Evolutionary conservation across 75 land plant genomes (phyloP).

Genomic region (Cupressus sempervirens): DNA sequence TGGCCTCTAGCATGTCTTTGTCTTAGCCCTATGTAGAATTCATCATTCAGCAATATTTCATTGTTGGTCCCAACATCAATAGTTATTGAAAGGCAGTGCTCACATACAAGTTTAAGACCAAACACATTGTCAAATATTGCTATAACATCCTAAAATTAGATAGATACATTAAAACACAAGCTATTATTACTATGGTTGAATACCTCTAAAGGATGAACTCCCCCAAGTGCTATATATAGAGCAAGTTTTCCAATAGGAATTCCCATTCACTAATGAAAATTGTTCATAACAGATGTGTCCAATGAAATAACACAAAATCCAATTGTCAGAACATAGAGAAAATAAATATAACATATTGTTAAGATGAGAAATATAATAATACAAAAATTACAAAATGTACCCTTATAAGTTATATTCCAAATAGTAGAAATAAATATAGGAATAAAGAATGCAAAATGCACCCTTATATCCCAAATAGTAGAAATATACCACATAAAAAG

Average conservation of each 20-base stretch:
- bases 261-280: slow-evolving; percentile 38
- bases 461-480: background rate
- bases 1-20: slow-evolving; percentile 69
- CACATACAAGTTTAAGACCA: background rate
- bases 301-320: background rate
- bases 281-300: background rate
- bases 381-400: background rate
- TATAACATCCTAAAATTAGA: background rate
- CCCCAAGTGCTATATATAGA: slow-evolving; percentile 47
- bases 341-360: background rate
- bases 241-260: slow-evolving; percentile 48
- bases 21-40: slow-evolving; percentile 78
- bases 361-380: background rate
- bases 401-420: too few relatives aligned
- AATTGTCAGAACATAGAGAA: background rate
- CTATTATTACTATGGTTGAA: background rate
- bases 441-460: background rate
- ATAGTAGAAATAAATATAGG: too few relatives aligned
- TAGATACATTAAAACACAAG: background rate
- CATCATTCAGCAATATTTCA: slow-evolving; percentile 40
- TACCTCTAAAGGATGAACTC: slow-evolving; percentile 45
- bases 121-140: background rate
- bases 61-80: slow-evolving; percentile 54
- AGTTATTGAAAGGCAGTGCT: slow-evolving; percentile 40
- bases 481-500: background rate